These are phyloP conservation scores for Mycena rebaudengoi DNA, from an alignment of 768 basidiomycete genomes.

Conservation along the genomic window DNA sequence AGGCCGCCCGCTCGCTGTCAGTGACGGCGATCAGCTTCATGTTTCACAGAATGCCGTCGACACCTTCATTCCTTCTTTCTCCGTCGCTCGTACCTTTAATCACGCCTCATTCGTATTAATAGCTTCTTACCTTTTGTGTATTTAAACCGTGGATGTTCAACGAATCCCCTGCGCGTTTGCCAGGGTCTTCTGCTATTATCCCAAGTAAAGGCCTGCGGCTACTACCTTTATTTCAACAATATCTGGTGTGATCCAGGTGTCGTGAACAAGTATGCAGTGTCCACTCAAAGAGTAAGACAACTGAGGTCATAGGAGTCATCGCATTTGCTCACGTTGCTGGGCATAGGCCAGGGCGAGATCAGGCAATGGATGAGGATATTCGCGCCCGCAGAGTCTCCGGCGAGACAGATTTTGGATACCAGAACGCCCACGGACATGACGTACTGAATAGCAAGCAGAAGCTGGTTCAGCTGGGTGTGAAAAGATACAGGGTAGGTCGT, in stretches of 20 bases:
- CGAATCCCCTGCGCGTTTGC: no score
- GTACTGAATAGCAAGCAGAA: constrained; percentile 18
- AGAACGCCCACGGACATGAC: constrained; percentile 19
- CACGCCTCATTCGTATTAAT: no score
- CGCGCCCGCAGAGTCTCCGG: constrained; percentile 30
- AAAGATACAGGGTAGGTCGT: constrained; percentile 15
- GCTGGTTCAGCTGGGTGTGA: constrained; percentile 29
- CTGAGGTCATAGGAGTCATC: constrained; percentile 8
- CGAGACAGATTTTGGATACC: constrained; percentile 27
- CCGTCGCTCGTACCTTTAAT: no score
- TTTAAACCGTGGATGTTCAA: no score
- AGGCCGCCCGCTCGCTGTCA: no score
- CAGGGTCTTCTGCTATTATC: no score
- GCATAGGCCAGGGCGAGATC: constrained; percentile 15
- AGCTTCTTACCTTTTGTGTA: no score
- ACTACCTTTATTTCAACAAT: no score
- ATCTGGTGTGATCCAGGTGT: not conserved
- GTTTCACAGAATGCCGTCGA: no score
- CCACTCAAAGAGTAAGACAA: not conserved
- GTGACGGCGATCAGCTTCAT: no score
- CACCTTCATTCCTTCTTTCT: no score
- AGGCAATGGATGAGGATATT: constrained; percentile 29
- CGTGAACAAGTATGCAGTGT: not conserved
- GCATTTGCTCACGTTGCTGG: not conserved
- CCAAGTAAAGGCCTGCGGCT: no score